These are phyloP conservation scores for Dactylellina haptotyla DNA, from an alignment of 2,329 filamentous ascomycete genomes.

Conservation along the genomic window DNA sequence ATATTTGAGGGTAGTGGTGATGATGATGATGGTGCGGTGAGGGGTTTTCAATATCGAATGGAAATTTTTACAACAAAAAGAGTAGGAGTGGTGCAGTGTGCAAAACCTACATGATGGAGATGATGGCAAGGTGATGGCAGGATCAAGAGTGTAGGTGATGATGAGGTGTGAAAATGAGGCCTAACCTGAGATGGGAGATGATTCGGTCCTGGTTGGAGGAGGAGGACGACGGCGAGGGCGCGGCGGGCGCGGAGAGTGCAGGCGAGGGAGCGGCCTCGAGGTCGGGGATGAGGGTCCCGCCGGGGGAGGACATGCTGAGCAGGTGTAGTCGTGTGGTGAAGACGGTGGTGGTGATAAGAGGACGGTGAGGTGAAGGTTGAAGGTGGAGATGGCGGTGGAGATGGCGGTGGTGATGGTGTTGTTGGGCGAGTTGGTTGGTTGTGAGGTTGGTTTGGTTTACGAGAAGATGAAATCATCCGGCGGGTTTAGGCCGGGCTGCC, in stretches of 20 bases:
- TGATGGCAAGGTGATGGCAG: too few species aligned
- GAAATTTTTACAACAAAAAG: not conserved
- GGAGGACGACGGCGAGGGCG: conserved; percentile 1
- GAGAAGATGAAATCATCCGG: conserved; percentile 14
- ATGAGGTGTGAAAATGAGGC: conserved; percentile 38
- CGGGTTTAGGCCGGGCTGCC: not conserved
- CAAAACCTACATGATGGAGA: conserved; percentile 54
- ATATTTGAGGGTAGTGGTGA: too few species aligned
- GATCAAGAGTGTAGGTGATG: not conserved
- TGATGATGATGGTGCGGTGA: too few species aligned
- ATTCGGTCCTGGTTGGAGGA: conserved; percentile 28
- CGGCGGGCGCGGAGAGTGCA: not conserved
- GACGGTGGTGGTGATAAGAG: not conserved
- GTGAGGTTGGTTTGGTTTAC: not conserved
- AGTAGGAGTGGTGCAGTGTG: conserved; percentile 31
- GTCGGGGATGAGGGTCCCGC: conserved; percentile 26
- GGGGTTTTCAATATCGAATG: too few species aligned
- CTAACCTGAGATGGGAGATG: conserved; percentile 43
- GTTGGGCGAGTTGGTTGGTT: not conserved
- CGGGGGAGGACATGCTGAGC: conserved; percentile 26
- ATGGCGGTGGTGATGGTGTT: not conserved
- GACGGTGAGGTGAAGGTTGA: not conserved
- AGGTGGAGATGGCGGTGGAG: not conserved
- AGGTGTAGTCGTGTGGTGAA: not conserved
- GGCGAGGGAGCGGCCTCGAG: conserved; percentile 33